Base-by-base conservation (phyloP, 2,329 filamentous ascomycete genomes). In the Xylaria sp. region DNA sequence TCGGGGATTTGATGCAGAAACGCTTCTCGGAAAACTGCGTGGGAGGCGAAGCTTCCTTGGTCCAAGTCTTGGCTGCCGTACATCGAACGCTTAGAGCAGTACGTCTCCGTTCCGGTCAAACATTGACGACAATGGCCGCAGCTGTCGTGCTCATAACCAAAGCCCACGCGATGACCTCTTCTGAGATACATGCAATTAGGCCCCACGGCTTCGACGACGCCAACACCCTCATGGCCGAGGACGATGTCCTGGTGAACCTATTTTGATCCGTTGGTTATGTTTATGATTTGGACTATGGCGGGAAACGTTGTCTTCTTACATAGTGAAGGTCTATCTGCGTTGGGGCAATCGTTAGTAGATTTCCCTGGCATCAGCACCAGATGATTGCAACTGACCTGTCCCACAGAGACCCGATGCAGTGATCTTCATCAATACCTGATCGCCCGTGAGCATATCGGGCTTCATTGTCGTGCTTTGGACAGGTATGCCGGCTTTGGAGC, bases 31-130 rank as follows among this genome's bases (percentile, higher is more conserved):
- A 49, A 49, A 15, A 49, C 29, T 6, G 45, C 45, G 22, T 49
- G 45, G 22, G 45, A 49, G 11, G 45, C 45, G 45, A 49, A 49
- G 45, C 45, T 49, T 13, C 45, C 45, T 25, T 49, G 45, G 11
- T 49, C 45, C 5, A 49, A 11, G 22, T 49, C 45, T 17, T 27
- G 10, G 13, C 15, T 29, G 7, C 45, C 45, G 13, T 49, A 49
- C 10, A 4, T 29, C 5, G 20, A 49, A 4, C 45, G 45, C 1
- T 49, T 13, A 0, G 29, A 9, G 7, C 45, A 49, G 22, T 49
- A 49, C 1, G 45, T 49, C n/a, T 49, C 45, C 11, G 7, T 49
- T 2, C 45, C 45, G 10, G 45, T 49, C 45, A 49, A 49, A 25
- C 45, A 49, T 9, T 49, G 45, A 27, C 45, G 45, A 17, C 45